A percentile compares a stretch with the other conserved stretches of the same genome.
These are phyloP conservation scores for Endothia cerciana DNA, from an alignment of 2,329 filamentous ascomycete genomes.

Conservation along the genomic window DNA sequence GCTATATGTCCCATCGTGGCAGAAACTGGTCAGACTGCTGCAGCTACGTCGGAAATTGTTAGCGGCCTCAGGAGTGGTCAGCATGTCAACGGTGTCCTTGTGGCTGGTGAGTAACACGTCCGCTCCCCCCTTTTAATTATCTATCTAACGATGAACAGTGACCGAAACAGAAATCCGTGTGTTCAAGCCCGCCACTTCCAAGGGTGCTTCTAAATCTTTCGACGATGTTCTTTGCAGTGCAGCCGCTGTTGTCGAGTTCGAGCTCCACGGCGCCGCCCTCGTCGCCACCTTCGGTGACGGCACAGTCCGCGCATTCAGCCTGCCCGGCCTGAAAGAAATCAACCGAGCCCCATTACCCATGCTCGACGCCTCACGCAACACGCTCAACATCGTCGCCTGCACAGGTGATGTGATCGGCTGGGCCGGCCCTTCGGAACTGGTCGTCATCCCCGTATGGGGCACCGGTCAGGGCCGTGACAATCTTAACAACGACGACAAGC, in stretches of 20 bases:
- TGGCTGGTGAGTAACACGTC: slow-evolving; percentile 63
- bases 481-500: slow-evolving; percentile 64
- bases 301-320: slow-evolving; percentile 76
- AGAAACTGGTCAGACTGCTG: slow-evolving; percentile 74
- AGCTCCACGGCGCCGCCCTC: slow-evolving; percentile 76
- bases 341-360: slow-evolving; percentile 67
- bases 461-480: slow-evolving; percentile 64
- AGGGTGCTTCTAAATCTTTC: slow-evolving; percentile 91
- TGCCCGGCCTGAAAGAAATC: slow-evolving; percentile 89
- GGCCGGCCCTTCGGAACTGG: slow-evolving; percentile 85
- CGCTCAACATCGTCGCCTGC: slow-evolving; percentile 70
- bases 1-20: slow-evolving; percentile 79
- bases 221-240: slow-evolving; percentile 82
- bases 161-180: slow-evolving; percentile 78
- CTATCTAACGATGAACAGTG: slow-evolving; percentile 47
- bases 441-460: slow-evolving; percentile 84
- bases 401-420: slow-evolving; percentile 86
- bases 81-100: slow-evolving; percentile 78
- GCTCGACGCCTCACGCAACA: slow-evolving; percentile 74
- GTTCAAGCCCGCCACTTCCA: slow-evolving; percentile 81
- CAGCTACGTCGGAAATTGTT: slow-evolving; percentile 75
- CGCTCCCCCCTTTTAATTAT: background rate
- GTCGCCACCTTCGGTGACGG: slow-evolving; percentile 86
- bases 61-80: slow-evolving; percentile 75
- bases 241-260: slow-evolving; percentile 75